These are phyloP conservation scores for Urostyla sp. DNA, from an alignment of 73 alveolate species.

Conservation along the genomic window DNA sequence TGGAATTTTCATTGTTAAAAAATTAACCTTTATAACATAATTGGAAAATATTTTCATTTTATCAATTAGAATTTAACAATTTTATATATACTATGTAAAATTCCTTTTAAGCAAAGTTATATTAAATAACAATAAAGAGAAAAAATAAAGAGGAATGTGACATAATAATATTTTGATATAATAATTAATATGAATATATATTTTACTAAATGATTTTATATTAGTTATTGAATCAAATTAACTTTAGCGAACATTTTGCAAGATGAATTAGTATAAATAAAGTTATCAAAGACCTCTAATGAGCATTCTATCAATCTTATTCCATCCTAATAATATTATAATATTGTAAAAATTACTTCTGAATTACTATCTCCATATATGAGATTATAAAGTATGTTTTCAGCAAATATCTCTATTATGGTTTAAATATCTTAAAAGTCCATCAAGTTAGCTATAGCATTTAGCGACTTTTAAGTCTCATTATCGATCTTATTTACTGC, in stretches of 20 bases:
- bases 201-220: slow-evolving; percentile 51
- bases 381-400: slow-evolving; percentile 38
- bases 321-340: too few relatives aligned
- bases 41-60: too few relatives aligned
- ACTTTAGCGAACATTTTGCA: slow-evolving; percentile 38
- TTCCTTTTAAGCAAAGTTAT: too few relatives aligned
- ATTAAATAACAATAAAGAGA: too few relatives aligned
- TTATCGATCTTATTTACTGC: slow-evolving; percentile 26
- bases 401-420: slow-evolving; percentile 56
- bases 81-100: too few relatives aligned
- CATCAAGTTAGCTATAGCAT: slow-evolving; percentile 47
- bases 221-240: not conserved
- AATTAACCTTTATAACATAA: too few relatives aligned
- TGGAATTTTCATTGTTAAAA: too few relatives aligned
- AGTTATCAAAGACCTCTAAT: slow-evolving; percentile 27
- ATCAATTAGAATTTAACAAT: too few relatives aligned
- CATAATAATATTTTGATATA: too few relatives aligned
- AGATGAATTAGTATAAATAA: slow-evolving; percentile 30
- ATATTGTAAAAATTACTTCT: too few relatives aligned
- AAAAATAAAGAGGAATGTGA: too few relatives aligned
- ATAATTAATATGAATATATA: not conserved
- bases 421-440: slow-evolving; percentile 34
- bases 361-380: too few relatives aligned
- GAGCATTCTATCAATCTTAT: slow-evolving; percentile 5
- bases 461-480: slow-evolving; percentile 21